These are phyloP conservation scores for Daldinia grandis DNA, from an alignment of 495 filamentous ascomycete genomes.

Conservation along the genomic window DNA sequence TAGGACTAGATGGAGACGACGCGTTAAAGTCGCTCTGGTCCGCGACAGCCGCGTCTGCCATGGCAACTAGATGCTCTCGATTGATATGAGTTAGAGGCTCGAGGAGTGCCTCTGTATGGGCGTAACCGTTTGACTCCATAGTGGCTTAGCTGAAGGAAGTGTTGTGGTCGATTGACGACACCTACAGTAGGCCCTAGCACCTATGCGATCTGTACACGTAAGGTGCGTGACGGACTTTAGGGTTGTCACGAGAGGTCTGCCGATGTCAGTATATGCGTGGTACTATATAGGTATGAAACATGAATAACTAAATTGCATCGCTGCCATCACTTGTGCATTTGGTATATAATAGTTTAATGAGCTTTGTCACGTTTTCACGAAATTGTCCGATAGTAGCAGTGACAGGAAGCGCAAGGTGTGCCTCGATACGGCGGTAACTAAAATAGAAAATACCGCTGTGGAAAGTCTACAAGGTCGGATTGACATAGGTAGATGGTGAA, in stretches of 20 bases:
- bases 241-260: conserved; percentile 17
- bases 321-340: conserved; percentile 13
- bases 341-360: conserved; percentile 1
- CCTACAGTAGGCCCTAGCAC: conserved; percentile 31
- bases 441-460: not conserved
- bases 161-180: conserved; percentile 33
- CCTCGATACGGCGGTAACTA: not conserved
- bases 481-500: conserved; percentile 16
- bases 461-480: conserved; percentile 6
- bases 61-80: conserved; percentile 46
- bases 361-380: not conserved
- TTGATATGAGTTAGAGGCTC: conserved; percentile 45
- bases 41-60: conserved; percentile 56
- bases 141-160: conserved; percentile 23
- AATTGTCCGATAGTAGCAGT: not conserved
- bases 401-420: not conserved
- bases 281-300: not conserved
- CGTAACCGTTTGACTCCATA: conserved; percentile 48
- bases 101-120: conserved; percentile 45
- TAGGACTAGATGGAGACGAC: conserved; percentile 46
- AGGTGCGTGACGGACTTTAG: conserved; percentile 8
- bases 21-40: conserved; percentile 49
- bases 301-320: conserved; percentile 22
- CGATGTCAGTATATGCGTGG: conserved; percentile 16
- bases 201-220: conserved; percentile 16